These are phyloP conservation scores for Hypoxylon sp. DNA, from an alignment of 2,329 filamentous ascomycete genomes.

Conservation along the genomic window DNA sequence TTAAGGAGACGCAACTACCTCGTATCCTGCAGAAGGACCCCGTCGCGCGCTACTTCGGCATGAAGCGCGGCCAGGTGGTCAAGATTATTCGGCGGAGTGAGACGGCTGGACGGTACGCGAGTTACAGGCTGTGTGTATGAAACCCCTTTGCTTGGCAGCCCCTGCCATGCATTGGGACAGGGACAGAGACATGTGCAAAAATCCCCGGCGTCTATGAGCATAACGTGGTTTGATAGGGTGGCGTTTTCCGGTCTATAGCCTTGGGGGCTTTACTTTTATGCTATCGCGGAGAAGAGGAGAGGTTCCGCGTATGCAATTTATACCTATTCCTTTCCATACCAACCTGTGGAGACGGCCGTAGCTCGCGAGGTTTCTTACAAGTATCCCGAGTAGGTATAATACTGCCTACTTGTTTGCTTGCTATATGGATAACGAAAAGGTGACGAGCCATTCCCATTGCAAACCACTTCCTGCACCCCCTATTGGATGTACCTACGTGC, in stretches of 20 bases:
- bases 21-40: slow-evolving; percentile 91
- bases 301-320: background rate
- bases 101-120: slow-evolving; percentile 95
- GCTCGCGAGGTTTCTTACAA: background rate
- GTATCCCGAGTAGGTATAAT: too few relatives aligned
- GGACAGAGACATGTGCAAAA: slow-evolving; percentile 11
- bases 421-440: too few relatives aligned
- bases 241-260: slow-evolving; percentile 26
- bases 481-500: too few relatives aligned
- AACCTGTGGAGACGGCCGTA: background rate
- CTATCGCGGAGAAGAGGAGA: background rate
- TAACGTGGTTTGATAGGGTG: slow-evolving; percentile 29
- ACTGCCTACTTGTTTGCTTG: too few relatives aligned
- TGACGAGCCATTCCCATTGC: too few relatives aligned
- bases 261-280: slow-evolving; percentile 2
- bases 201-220: slow-evolving; percentile 31
- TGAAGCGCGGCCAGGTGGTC: slow-evolving; percentile 92
- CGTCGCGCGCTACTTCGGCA: slow-evolving; percentile 87
- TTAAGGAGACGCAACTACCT: slow-evolving; percentile 97
- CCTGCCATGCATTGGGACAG: background rate
- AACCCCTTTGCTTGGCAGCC: background rate
- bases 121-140: slow-evolving; percentile 79
- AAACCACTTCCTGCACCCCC: too few relatives aligned
- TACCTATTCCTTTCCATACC: background rate
- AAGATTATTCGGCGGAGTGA: slow-evolving; percentile 98